Percentiles rank a stretch among this genome's conserved stretches.
Evolutionary conservation across 1,284 basidiomycete genomes (phyloP).

Genomic region (Naganishia albida): DNA sequence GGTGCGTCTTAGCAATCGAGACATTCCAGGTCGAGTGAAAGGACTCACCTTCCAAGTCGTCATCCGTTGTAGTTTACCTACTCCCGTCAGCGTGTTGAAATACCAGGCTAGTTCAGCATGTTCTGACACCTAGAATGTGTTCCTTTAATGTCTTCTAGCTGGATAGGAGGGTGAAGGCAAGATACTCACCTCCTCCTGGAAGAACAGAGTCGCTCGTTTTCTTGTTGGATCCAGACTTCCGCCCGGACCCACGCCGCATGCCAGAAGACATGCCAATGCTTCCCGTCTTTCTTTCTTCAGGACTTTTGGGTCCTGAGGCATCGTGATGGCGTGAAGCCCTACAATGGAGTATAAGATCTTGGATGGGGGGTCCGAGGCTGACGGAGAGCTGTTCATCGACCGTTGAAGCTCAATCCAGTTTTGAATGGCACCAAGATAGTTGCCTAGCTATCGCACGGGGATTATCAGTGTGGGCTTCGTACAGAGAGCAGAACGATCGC

Average conservation of each 20-base stretch:
- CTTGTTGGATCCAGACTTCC: background rate
- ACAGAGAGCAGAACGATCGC: constrained; percentile 36
- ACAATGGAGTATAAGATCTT: constrained; percentile 79
- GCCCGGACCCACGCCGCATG: constrained; percentile 77
- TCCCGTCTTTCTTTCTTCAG: constrained; percentile 68
- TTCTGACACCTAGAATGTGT: constrained; percentile 65
- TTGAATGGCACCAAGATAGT: constrained; percentile 83
- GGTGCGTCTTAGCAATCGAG: background rate
- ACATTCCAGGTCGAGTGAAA: background rate
- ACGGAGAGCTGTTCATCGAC: constrained; percentile 25
- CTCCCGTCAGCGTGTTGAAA: constrained; percentile 77
- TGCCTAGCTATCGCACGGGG: constrained; percentile 68
- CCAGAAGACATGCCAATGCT: constrained; percentile 79
- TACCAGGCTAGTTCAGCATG: constrained; percentile 93
- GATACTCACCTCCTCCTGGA: constrained; percentile 77
- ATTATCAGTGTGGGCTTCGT: background rate
- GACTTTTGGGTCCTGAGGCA: constrained; percentile 76
- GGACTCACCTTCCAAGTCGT: constrained; percentile 86
- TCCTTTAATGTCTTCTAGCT: background rate
- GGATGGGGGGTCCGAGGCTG: constrained; percentile 56
- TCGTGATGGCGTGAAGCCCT: constrained; percentile 86
- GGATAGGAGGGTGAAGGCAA: constrained; percentile 1
- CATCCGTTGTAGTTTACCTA: constrained; percentile 83
- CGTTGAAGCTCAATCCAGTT: constrained; percentile 68
- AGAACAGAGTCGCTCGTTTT: constrained; percentile 66